Percentiles rank a stretch among this genome's conserved stretches.
phyloP scores from a whole-genome alignment of 148 eudicot species.

The Cornus kousa region DNA sequence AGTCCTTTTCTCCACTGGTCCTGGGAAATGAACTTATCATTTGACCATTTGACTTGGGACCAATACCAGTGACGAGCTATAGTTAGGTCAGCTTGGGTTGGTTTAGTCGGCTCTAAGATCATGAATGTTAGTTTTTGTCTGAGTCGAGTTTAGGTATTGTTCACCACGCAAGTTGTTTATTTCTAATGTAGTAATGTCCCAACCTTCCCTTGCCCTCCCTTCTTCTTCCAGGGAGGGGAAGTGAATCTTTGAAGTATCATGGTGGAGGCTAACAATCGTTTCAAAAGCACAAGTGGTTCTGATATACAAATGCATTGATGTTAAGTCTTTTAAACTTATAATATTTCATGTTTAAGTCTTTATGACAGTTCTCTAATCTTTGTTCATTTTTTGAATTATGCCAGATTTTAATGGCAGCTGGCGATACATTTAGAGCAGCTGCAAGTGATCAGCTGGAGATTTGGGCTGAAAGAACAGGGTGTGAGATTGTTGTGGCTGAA shows the following conservation, averaged over 20 bases:
- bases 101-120: background rate
- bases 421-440: constrained; percentile 98
- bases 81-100: background rate
- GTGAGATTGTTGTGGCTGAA: constrained; percentile 92
- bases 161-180: no score
- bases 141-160: background rate
- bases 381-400: constrained; percentile 20
- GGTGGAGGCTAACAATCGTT: background rate
- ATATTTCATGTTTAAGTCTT: no score
- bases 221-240: no score
- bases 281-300: background rate
- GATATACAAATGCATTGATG: background rate
- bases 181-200: no score
- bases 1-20: background rate
- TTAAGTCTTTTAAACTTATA: no score
- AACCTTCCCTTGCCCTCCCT: no score
- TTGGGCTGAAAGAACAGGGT: constrained; percentile 92
- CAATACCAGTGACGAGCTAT: background rate
- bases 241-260: no score
- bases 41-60: background rate
- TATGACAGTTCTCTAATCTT: constrained; percentile 11
- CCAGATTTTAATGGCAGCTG: constrained; percentile 89
- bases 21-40: background rate
- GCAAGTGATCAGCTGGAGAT: constrained; percentile 99
- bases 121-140: background rate